Base-by-base conservation (phyloP, 805 yeast genomes). In the Candida vaughaniae region DNA sequence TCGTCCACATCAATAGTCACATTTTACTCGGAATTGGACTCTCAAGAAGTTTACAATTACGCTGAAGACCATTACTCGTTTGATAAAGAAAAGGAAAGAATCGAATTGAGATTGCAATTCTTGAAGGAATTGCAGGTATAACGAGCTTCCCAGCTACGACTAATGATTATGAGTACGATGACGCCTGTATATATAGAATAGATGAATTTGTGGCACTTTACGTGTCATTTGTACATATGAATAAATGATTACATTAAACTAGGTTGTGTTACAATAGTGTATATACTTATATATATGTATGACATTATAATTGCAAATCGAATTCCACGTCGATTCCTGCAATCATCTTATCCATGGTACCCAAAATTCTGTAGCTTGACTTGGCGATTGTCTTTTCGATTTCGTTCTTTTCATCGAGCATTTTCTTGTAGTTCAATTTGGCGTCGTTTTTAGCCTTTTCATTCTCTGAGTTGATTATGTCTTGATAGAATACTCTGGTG, bases 401-500 rank as follows among this genome's bases (percentile, higher is more conserved):
- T 35, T 59, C 62, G 16, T 61, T 65, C 46, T 68, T 64, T 45
- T 74, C 75, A 23, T 60, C 60, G 31, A 67, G 43, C 49, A 57
- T 43, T 15, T 42, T 51, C 33, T 64, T 69, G 35, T 69, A 72
- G 41, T 71, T 70, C 36, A 67, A 69, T 33, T 67, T 66, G 5
- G 78, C 81, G 38, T 75, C 73, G 22, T 66, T 72, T 38, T 77
- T 66, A 3, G 82, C 84, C 56, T 71, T 74, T 47, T 74, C 80
- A 47, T 80, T 78, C 45, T 74, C 82, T 42, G 71, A 75, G 43
- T 71, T 71, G 43, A 73, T 78, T 31, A 71, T 64, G 37, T 76
- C 75, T 39, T 71, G 69, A 53, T 89, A 88, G 61, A 87, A 91
- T 42, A 87, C 78, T 52, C 86, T 78, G 1, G 97, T 86, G 43